These are phyloP conservation scores for Fraxinus americana DNA, from an alignment of 257 asterid species.

Conservation along the genomic window DNA sequence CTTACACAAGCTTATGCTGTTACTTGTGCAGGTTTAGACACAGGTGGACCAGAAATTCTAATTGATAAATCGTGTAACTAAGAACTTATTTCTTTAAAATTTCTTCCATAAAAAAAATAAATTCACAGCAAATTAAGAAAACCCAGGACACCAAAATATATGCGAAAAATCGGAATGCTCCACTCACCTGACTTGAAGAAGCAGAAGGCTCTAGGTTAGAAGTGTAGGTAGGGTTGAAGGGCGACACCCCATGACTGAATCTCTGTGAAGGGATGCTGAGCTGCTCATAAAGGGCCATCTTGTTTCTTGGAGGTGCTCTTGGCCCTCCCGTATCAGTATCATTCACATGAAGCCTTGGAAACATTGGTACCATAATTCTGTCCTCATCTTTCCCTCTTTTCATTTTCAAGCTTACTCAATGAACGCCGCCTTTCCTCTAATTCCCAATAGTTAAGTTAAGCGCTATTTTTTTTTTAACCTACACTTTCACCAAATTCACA, in stretches of 20 bases:
- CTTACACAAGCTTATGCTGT: too few relatives aligned
- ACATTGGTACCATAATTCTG: constrained; percentile 76
- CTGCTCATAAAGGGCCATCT: constrained; percentile 98
- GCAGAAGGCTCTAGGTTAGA: constrained; percentile 42
- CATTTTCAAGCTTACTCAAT: constrained; percentile 40
- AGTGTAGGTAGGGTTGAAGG: constrained; percentile 25
- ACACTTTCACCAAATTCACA: constrained; percentile 17
- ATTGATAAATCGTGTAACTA: background rate
- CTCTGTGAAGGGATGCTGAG: constrained; percentile 87
- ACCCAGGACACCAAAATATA: background rate
- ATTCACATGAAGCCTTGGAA: constrained; percentile 94
- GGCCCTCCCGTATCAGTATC: constrained; percentile 96
- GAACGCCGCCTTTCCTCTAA: background rate
- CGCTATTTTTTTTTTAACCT: background rate
- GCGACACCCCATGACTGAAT: constrained; percentile 35
- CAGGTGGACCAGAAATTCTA: background rate
- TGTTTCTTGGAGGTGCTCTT: constrained; percentile 97
- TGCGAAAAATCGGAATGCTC: background rate
- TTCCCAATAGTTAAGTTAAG: background rate
- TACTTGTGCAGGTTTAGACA: too few relatives aligned
- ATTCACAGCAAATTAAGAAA: background rate
- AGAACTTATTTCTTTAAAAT: background rate
- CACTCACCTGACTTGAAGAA: constrained; percentile 56
- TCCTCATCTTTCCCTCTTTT: constrained; percentile 77
- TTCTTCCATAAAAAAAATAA: background rate